phyloP scores from a whole-genome alignment of 2,329 filamentous ascomycete genomes.

The Cladosporium sp. region DNA sequence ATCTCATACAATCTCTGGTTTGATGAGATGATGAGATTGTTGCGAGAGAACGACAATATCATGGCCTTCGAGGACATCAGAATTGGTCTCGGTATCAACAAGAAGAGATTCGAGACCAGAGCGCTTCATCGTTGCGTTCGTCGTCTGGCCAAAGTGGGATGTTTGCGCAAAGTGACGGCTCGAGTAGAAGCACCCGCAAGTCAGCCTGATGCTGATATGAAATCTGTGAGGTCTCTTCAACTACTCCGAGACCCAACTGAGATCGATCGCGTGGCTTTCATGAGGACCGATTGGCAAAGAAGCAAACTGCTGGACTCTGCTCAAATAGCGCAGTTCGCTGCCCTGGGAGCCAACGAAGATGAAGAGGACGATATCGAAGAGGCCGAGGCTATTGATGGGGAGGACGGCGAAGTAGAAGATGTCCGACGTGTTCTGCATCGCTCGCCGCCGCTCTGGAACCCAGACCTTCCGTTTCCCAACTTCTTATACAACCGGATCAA shows the following conservation, averaged over 20 bases:
- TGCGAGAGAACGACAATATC: slow-evolving; percentile 46
- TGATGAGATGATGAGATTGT: slow-evolving; percentile 43
- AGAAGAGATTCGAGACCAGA: slow-evolving; percentile 35
- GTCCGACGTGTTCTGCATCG: slow-evolving; percentile 20
- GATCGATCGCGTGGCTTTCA: slow-evolving; percentile 22
- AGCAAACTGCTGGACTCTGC: slow-evolving; percentile 4
- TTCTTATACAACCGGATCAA: slow-evolving; percentile 49
- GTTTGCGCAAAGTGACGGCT: slow-evolving; percentile 37
- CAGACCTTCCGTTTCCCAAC: slow-evolving; percentile 50
- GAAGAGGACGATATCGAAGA: slow-evolving; percentile 20
- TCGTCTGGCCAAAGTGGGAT: slow-evolving; percentile 35
- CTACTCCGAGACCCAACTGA: slow-evolving; percentile 36
- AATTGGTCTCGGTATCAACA: slow-evolving; percentile 36
- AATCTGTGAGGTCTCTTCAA: slow-evolving; percentile 33
- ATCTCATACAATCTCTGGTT: slow-evolving; percentile 48
- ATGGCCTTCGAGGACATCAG: slow-evolving; percentile 52
- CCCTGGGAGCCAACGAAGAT: slow-evolving; percentile 14
- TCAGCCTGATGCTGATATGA: slow-evolving; percentile 17
- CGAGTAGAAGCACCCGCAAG: slow-evolving; percentile 19
- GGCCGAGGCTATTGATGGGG: slow-evolving; percentile 18
- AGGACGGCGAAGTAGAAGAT: slow-evolving; percentile 13
- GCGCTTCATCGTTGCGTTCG: slow-evolving; percentile 36
- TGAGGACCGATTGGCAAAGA: slow-evolving; percentile 10
- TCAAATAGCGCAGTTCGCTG: slow-evolving; percentile 5
- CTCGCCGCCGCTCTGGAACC: slow-evolving; percentile 51